Evolutionary conservation across 768 basidiomycete genomes (phyloP).

Genomic region (Epithele typhae): DNA sequence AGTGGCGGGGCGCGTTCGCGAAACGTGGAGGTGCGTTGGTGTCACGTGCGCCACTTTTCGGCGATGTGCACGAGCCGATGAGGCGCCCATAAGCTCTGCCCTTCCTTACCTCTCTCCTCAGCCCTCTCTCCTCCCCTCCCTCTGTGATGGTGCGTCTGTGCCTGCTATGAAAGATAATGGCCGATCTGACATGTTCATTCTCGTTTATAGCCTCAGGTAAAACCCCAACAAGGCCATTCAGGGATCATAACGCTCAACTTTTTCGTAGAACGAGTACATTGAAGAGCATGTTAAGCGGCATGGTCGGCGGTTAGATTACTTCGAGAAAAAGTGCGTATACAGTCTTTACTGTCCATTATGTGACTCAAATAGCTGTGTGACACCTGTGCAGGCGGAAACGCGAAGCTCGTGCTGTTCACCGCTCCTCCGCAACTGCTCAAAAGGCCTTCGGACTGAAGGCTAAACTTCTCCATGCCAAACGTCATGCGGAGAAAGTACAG

Average conservation of each 20-base stretch:
- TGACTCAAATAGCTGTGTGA: background rate
- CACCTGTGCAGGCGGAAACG: constrained; percentile 66
- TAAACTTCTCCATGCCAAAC: constrained; percentile 94
- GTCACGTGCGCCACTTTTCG: constrained; percentile 9
- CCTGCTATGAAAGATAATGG: too few species aligned
- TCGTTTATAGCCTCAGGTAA: constrained; percentile 62
- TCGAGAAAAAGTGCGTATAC: constrained; percentile 80
- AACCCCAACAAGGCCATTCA: background rate
- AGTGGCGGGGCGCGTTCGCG: constrained; percentile 5
- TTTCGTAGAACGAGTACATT: constrained; percentile 91
- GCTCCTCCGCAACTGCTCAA: constrained; percentile 80
- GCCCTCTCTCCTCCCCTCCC: constrained; percentile 7
- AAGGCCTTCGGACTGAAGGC: constrained; percentile 96
- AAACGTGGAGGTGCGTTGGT: constrained; percentile 14
- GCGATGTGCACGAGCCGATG: background rate
- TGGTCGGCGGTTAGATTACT: constrained; percentile 93
- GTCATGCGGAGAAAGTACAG: constrained; percentile 96
- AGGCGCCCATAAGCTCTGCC: constrained; percentile 2
- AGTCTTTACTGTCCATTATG: background rate
- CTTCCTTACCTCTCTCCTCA: constrained; percentile 1
- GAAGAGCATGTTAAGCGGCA: constrained; percentile 98
- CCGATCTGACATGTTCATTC: too few species aligned
- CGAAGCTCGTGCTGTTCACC: constrained; percentile 74
- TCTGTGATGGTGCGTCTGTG: constrained; percentile 24
- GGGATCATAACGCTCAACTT: background rate